phyloP scores from a whole-genome alignment of 768 basidiomycete species.

The Galerina sulciceps region DNA sequence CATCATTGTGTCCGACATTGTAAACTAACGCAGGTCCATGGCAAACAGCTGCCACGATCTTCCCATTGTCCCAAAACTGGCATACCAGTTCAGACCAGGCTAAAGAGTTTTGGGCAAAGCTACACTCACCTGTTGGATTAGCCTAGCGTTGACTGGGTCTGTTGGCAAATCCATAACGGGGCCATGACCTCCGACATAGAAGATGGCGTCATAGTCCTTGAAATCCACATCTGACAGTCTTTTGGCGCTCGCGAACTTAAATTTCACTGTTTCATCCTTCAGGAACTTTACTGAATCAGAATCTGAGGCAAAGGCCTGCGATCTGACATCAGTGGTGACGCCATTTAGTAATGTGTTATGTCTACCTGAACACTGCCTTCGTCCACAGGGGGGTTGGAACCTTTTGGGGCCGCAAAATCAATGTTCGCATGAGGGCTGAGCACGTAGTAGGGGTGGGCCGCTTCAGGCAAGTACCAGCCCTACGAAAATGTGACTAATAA shows the following conservation, averaged over 20 bases:
- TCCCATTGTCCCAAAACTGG: slow-evolving; percentile 71
- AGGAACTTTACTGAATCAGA: slow-evolving; percentile 62
- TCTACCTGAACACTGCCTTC: slow-evolving; percentile 53
- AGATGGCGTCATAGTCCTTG: slow-evolving; percentile 72
- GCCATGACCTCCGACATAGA: slow-evolving; percentile 82
- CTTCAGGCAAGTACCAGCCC: slow-evolving; percentile 84
- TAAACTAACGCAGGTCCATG: slow-evolving; percentile 72
- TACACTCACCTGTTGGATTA: slow-evolving; percentile 56
- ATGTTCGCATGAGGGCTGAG: slow-evolving; percentile 53
- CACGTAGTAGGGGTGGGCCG: slow-evolving; percentile 72
- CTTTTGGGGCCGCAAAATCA: slow-evolving; percentile 63
- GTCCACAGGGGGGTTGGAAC: slow-evolving; percentile 76
- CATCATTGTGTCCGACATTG: background rate
- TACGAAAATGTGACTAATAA: slow-evolving; percentile 23
- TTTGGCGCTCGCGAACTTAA: slow-evolving; percentile 59
- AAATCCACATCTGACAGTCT: slow-evolving; percentile 61
- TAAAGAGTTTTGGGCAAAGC: background rate
- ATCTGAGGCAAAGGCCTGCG: slow-evolving; percentile 54
- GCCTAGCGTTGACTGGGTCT: slow-evolving; percentile 58
- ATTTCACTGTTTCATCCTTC: slow-evolving; percentile 53
- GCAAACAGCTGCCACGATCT: slow-evolving; percentile 75
- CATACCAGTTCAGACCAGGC: background rate
- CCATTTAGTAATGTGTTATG: background rate
- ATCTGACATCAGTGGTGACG: background rate
- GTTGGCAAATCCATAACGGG: slow-evolving; percentile 73